Evolutionary conservation across 192 early-diverging fungal species (phyloP).

Genomic region (Dimargaris cristalligena): DNA sequence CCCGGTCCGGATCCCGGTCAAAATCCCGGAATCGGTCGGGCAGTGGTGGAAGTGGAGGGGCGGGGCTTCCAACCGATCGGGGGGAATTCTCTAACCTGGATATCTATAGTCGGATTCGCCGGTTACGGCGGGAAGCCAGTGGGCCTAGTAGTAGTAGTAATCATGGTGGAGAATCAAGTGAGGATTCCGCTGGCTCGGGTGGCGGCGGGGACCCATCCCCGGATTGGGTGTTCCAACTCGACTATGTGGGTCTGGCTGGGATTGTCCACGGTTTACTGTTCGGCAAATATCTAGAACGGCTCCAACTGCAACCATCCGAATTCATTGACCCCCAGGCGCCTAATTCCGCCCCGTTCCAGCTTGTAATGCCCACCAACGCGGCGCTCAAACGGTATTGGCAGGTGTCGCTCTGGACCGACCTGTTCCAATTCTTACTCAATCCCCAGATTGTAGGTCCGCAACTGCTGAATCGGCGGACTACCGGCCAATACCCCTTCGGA

Average conservation of each 20-base stretch:
- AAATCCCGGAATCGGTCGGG: too few species aligned
- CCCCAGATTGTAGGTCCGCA: background rate
- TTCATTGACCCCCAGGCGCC: background rate
- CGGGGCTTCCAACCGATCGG: too few species aligned
- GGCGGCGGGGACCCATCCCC: too few species aligned
- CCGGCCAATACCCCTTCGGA: background rate
- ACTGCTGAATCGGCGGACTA: background rate
- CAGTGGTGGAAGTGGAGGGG: too few species aligned
- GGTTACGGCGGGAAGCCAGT: too few species aligned
- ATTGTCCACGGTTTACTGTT: slow-evolving; percentile 2
- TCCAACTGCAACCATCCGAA: background rate
- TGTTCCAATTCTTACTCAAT: slow-evolving; percentile 9
- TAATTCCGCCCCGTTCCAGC: background rate
- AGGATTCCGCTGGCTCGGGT: too few species aligned
- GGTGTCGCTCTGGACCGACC: background rate
- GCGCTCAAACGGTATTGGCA: slow-evolving; percentile 10
- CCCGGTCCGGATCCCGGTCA: background rate
- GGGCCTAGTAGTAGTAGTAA: too few species aligned
- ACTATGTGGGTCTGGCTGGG: slow-evolving; percentile 7
- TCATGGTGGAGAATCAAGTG: too few species aligned
- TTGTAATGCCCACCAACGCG: slow-evolving; percentile 7
- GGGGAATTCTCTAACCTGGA: too few species aligned
- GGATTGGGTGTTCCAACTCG: background rate
- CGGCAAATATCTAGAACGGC: slow-evolving; percentile 1
- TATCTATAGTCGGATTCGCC: too few species aligned